phyloP scores from a whole-genome alignment of 371 early-diverging fungal genomes.

The Apophysomyces trapeziformis region DNA sequence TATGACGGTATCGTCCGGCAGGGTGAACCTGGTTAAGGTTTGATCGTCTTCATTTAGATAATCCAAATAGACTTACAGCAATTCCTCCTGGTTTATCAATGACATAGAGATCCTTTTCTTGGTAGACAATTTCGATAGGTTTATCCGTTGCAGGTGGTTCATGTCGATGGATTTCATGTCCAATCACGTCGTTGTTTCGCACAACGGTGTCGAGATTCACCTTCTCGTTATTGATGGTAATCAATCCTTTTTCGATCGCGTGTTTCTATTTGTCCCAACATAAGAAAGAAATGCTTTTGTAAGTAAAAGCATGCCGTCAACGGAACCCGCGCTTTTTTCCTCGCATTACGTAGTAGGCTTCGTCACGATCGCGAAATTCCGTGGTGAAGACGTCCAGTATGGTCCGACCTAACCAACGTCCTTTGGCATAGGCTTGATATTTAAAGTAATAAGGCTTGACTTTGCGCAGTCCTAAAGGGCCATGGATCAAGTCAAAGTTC shows the following conservation, averaged over 20 bases:
- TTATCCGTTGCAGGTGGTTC: constrained; percentile 88
- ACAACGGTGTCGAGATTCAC: constrained; percentile 59
- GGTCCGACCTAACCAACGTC: constrained; percentile 83
- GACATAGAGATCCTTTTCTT: constrained; percentile 72
- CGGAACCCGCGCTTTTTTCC: background rate
- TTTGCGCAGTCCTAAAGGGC: constrained; percentile 66
- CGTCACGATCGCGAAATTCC: constrained; percentile 87
- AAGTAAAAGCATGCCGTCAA: background rate
- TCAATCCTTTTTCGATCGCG: constrained; percentile 80
- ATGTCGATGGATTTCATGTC: constrained; percentile 89
- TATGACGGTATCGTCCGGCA: constrained; percentile 80
- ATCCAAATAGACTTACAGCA: constrained; percentile 58
- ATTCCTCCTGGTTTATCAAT: constrained; percentile 91
- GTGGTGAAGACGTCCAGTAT: constrained; percentile 77
- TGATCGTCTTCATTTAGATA: background rate
- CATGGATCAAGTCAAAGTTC: background rate
- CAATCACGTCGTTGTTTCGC: constrained; percentile 75
- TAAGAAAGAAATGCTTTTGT: background rate
- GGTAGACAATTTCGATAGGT: constrained; percentile 64
- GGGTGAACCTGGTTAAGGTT: constrained; percentile 67
- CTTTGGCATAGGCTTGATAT: constrained; percentile 86
- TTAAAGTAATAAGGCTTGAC: constrained; percentile 84
- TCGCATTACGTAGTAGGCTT: constrained; percentile 77
- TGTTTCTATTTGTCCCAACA: constrained; percentile 44
- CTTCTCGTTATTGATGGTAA: constrained; percentile 74